Base-by-base conservation (phyloP, 1,139 yeast species). In the Hyphopichia khmerensis region DNA sequence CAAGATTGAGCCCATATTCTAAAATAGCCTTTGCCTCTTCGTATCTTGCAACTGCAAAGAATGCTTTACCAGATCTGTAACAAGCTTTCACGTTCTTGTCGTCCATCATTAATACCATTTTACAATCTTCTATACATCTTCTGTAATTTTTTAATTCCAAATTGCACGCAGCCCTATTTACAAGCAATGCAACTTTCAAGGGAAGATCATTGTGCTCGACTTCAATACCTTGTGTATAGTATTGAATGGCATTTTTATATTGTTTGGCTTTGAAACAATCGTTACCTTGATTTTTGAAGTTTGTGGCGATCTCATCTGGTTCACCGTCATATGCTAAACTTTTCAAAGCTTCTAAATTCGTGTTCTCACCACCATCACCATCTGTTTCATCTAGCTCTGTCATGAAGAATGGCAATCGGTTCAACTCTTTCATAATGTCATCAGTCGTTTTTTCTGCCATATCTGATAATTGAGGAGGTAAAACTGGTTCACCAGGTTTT, bases 301-400 rank as follows among this genome's bases (percentile, higher is more conserved):
- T 90, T 26, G 80, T 76, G 2, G 98, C 98, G 38, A 91, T 72
- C 56, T 93, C 99, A 53, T 86, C 82, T 0, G 98, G 97, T 48
- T 89, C 96, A 30, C 99, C 99, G 40, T 93, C 99, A 58, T 88
- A 91, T 0, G 96, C 97, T 55, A 95, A 72, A 11, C 96, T 93
- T 58, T 83, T 84, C 48, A 93, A 74, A 0, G 99, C 99, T 58
- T 93, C 98, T 18, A 95, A 66, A 41, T 80, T 84, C 5, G 74
- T 59, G 55, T 88, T 89, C 37, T 82, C 86, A 30, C 91, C 95
- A 31, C 86, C 88, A 9, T 80, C 86, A 8, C 88, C 93, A 55
- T 85, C 87, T 6, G 82, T 77, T 33, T 82, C 87, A 53, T 86
- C 96, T 24, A 90, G 65, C 55, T 87, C 78, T 8, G 93, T 90